Percentiles rank a stretch among this genome's conserved stretches.
phyloP scores from a whole-genome alignment of 2,329 filamentous ascomycete genomes.

The Stachybotrys chartarum region DNA sequence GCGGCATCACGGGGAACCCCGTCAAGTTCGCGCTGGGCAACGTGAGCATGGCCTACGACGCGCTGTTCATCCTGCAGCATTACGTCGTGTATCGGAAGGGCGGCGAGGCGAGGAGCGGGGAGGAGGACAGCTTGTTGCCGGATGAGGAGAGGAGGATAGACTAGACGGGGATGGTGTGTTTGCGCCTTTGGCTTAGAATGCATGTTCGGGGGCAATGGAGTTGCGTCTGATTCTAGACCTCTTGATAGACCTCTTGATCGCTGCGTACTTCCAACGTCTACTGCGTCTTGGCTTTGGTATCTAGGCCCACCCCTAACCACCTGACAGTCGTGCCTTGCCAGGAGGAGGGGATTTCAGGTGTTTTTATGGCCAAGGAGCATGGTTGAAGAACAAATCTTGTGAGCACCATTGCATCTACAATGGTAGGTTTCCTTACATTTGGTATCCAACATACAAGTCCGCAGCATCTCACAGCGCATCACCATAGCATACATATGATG shows the following conservation, averaged over 20 bases:
- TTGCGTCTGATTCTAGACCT: no score
- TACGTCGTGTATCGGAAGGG: conserved; percentile 62
- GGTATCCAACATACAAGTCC: conserved; percentile 2
- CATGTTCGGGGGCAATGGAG: no score
- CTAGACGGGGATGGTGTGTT: background rate
- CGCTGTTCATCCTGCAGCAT: conserved; percentile 83
- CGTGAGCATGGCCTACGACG: conserved; percentile 77
- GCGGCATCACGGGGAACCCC: conserved; percentile 82
- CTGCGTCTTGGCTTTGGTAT: no score
- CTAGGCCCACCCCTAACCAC: no score
- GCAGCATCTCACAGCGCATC: conserved; percentile 6
- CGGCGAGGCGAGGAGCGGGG: conserved; percentile 4
- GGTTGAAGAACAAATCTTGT: no score
- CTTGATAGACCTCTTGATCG: no score
- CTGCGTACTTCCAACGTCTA: no score
- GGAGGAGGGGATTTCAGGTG: no score
- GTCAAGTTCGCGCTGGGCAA: conserved; percentile 85
- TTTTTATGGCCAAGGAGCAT: no score
- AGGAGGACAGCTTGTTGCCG: conserved; percentile 18
- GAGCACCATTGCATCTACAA: background rate
- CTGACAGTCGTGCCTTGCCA: no score
- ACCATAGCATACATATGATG: background rate
- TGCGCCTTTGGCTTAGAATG: no score
- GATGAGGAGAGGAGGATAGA: conserved; percentile 20
- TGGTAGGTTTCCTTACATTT: background rate